Evolutionary conservation across 306 rosid genomes (phyloP).

Genomic region (Cucumis hystrix): DNA sequence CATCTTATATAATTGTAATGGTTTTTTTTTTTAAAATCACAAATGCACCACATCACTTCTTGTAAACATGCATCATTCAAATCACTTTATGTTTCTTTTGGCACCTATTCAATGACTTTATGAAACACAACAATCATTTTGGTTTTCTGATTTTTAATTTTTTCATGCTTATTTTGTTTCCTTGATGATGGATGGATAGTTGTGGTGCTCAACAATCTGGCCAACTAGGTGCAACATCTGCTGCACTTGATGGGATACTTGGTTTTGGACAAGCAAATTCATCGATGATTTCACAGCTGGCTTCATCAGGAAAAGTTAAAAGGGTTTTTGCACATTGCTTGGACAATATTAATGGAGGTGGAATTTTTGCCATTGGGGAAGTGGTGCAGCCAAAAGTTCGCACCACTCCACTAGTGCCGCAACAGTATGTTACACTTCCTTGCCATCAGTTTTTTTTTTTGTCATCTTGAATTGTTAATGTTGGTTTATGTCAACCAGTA

Average conservation of each 20-base stretch:
- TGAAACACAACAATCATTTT: background rate
- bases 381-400: conserved; percentile 54
- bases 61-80: too few species aligned
- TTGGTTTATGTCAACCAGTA: background rate
- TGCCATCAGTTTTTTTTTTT: conserved; percentile 11
- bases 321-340: conserved; percentile 83
- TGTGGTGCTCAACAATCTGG: conserved; percentile 68
- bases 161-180: background rate
- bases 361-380: conserved; percentile 82
- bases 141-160: background rate
- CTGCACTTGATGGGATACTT: conserved; percentile 67
- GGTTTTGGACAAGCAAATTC: conserved; percentile 95
- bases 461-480: background rate
- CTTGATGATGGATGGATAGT: conserved; percentile 20
- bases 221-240: conserved; percentile 27
- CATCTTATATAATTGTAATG: background rate
- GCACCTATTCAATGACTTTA: background rate
- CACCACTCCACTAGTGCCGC: conserved; percentile 43
- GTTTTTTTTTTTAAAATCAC: background rate
- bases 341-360: conserved; percentile 67
- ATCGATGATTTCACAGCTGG: conserved; percentile 82
- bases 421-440: conserved; percentile 36
- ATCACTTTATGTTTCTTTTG: background rate
- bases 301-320: conserved; percentile 65
- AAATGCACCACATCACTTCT: background rate